Percentiles rank a stretch among this genome's conserved stretches.
Conservation (phyloP, 2,329 filamentous ascomycete species). For the Parascedosporium putredinis region DNA sequence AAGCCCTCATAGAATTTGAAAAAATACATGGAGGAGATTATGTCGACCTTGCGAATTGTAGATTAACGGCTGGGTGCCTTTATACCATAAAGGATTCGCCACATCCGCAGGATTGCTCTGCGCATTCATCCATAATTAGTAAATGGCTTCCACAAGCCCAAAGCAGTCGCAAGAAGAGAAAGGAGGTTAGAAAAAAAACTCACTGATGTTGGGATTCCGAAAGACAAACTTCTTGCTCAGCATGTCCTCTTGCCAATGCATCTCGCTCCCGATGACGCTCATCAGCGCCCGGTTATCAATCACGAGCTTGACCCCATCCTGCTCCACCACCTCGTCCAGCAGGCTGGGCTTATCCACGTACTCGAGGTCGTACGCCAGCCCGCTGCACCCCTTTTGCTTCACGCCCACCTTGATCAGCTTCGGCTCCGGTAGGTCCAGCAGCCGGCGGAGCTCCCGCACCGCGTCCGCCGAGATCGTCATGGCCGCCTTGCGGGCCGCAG, state of each 20-base stretch:
- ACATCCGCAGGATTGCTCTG: conserved; percentile 92
- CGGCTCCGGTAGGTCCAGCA: conserved; percentile 77
- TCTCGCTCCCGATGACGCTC: conserved; percentile 96
- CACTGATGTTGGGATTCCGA: conserved; percentile 95
- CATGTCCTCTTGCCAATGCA: conserved; percentile 98
- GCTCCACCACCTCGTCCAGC: conserved; percentile 88
- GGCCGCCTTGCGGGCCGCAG: conserved; percentile 70
- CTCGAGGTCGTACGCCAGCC: conserved; percentile 84
- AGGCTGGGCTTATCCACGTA: conserved; percentile 83
- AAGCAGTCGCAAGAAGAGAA: not conserved
- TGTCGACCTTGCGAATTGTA: too few relatives aligned
- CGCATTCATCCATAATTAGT: not conserved
- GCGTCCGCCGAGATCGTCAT: conserved; percentile 77
- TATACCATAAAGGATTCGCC: conserved; percentile 91
- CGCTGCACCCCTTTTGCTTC: conserved; percentile 87
- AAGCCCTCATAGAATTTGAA: too few relatives aligned
- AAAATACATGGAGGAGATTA: too few relatives aligned
- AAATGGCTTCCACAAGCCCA: not conserved
- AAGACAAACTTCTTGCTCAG: conserved; percentile 88
- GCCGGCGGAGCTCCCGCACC: conserved; percentile 62
- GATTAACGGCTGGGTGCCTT: too few relatives aligned
- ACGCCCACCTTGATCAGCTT: conserved; percentile 93
- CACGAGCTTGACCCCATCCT: conserved; percentile 90
- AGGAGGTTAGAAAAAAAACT: conserved; percentile 34
- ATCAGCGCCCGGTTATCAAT: conserved; percentile 97